Evolutionary conservation across 2,329 filamentous ascomycete genomes (phyloP), one percentile per base, ranked within the genome.

Genomic region (Clarireedia paspali): DNA sequence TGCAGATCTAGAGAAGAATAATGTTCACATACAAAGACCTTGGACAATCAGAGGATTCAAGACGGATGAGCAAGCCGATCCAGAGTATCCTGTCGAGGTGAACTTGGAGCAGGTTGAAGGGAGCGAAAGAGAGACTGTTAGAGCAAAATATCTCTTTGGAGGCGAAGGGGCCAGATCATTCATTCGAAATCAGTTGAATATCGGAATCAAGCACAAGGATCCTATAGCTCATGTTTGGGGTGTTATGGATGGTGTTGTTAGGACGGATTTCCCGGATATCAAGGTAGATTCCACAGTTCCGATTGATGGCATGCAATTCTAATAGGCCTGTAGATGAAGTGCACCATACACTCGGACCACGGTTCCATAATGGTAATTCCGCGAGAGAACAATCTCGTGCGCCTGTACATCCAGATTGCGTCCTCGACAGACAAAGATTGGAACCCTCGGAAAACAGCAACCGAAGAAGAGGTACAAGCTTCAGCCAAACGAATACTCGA

Each of bases 301-400:
- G 40, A 42, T 83, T 83, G 68, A 80, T 82, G 73, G 76, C 77
- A 69, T 55, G 9, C 24, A 12, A 47, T n/a, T 26, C 69, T 38
- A 38, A 30, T 45, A 45, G 7, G 7, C 50, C 56, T 9, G 2
- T 57, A 84, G 76, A 85, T 87, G 77, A 86, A 88, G 74, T 88
- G 84, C 64, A 88, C 85, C 0, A 88, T 91, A 57, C 87, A 90
- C 68, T 89, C 86, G 3, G 77, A 82, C 47, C 76, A 85, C 56
- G 87, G 88, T 1, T 89, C 86, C 17, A 84, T 91, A 66, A 88
- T 91, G 82, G 84, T 91, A 4, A 91, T 92, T 56, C 88, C 88
- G 0, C 77, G 86, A 24, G 86, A 89, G 68, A 72, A 81, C 55
- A 81, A 83, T 58, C 80, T 88, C 71, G 85, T 88, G 50, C 78